Percentiles rank a stretch among this genome's conserved stretches.
Evolutionary conservation across 768 basidiomycete genomes (phyloP).

Genomic region (Suillus brevipes): DNA sequence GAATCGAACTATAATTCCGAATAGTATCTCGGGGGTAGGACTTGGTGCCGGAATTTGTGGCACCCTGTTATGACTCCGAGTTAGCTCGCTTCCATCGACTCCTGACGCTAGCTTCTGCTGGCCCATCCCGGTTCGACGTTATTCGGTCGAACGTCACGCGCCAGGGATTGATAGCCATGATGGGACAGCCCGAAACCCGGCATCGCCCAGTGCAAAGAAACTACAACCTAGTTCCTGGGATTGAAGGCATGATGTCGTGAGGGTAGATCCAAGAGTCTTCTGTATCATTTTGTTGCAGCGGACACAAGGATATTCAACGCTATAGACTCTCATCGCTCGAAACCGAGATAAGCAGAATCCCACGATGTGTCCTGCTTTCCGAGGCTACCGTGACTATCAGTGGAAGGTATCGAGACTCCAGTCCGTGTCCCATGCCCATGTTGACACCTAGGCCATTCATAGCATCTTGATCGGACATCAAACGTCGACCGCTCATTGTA

Average conservation of each 20-base stretch:
- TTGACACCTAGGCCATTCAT: background rate
- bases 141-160: background rate
- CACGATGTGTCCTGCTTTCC: background rate
- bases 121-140: background rate
- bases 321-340: background rate
- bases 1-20: background rate
- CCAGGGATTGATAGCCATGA: background rate
- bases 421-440: background rate
- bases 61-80: no score
- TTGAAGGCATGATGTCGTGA: background rate
- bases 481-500: background rate
- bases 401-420: background rate
- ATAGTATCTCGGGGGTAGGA: background rate
- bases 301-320: background rate
- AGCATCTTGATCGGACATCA: background rate
- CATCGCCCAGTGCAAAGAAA: background rate
- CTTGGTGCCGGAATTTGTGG: background rate
- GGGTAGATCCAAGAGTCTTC: background rate
- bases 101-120: background rate
- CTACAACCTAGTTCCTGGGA: background rate
- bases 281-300: background rate
- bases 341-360: background rate
- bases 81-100: no score
- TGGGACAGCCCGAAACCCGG: background rate
- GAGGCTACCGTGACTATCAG: background rate